These are phyloP conservation scores for Magnusiomyces ingens DNA, from an alignment of 1,139 yeast species.

Conservation along the genomic window DNA sequence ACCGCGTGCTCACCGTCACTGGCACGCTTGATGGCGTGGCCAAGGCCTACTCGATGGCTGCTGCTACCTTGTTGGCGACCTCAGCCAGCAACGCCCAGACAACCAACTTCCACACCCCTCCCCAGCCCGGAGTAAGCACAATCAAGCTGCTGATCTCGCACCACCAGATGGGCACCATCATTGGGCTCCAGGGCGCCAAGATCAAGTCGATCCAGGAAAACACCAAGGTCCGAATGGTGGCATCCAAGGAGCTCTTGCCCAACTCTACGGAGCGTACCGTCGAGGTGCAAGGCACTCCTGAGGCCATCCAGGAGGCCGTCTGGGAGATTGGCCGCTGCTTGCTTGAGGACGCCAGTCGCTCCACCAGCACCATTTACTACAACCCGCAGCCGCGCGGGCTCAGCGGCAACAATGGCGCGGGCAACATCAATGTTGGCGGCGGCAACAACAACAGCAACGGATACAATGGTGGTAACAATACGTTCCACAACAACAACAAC, in stretches of 20 bases:
- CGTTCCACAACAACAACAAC: conserved; percentile 6
- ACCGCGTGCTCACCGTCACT: conserved; percentile 73
- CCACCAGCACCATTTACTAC: conserved; percentile 60
- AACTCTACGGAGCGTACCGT: conserved; percentile 83
- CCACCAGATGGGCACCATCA: conserved; percentile 83
- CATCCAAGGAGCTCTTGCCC: conserved; percentile 77
- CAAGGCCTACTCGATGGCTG: conserved; percentile 63
- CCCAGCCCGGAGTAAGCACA: conserved; percentile 48
- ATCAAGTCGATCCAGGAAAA: conserved; percentile 74
- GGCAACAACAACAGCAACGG: conserved; percentile 9
- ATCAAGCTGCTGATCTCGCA: conserved; percentile 75
- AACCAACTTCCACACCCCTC: conserved; percentile 43
- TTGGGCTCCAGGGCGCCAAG: conserved; percentile 78
- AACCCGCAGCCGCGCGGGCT: conserved; percentile 44
- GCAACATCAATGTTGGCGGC: background rate
- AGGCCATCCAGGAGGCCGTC: conserved; percentile 50
- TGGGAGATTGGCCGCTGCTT: conserved; percentile 65
- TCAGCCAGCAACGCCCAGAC: conserved; percentile 30
- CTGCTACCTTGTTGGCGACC: conserved; percentile 50
- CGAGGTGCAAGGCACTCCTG: conserved; percentile 78
- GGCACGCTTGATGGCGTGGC: conserved; percentile 75
- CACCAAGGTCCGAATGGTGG: conserved; percentile 73
- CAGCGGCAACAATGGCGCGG: conserved; percentile 10
- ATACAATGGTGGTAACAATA: conserved; percentile 12
- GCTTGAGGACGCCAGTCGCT: conserved; percentile 57